A percentile compares a stretch with the other conserved stretches of the same genome.
Conservation (phyloP, 2,329 filamentous ascomycete genomes). For the Xylaria digitata region DNA sequence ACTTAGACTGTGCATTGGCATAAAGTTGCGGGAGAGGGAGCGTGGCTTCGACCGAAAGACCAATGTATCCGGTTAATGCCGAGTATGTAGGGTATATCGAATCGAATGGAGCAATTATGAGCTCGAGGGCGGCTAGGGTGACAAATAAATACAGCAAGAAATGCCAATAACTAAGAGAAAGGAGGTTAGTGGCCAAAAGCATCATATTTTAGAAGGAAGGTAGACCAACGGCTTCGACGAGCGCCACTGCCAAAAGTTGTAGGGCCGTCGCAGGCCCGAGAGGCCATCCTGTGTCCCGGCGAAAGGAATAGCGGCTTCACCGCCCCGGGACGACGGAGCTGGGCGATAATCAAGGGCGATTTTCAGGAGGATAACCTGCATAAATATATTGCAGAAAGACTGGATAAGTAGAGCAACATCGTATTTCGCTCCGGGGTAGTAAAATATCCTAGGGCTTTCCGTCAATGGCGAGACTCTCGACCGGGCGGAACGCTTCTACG, state of each 20-base stretch:
- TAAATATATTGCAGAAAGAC: slow-evolving; percentile 72
- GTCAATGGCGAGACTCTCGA: slow-evolving; percentile 24
- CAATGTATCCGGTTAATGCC: slow-evolving; percentile 75
- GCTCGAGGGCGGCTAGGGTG: slow-evolving; percentile 70
- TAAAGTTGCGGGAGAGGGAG: slow-evolving; percentile 83
- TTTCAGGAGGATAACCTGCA: slow-evolving; percentile 73
- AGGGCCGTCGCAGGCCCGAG: slow-evolving; percentile 67
- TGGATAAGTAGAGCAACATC: slow-evolving; percentile 73
- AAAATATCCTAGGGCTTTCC: slow-evolving; percentile 67
- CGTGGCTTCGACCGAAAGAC: slow-evolving; percentile 82
- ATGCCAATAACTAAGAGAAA: slow-evolving; percentile 74
- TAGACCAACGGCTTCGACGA: slow-evolving; percentile 71
- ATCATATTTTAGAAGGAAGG: not conserved
- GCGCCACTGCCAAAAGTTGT: slow-evolving; percentile 86
- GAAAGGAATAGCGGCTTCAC: slow-evolving; percentile 72
- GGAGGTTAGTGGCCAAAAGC: slow-evolving; percentile 42
- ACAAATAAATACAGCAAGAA: slow-evolving; percentile 77
- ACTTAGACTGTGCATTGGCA: slow-evolving; percentile 73
- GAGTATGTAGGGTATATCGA: slow-evolving; percentile 74
- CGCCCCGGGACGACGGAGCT: slow-evolving; percentile 67
- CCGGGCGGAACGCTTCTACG: not conserved
- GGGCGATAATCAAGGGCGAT: slow-evolving; percentile 76
- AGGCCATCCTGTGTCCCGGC: slow-evolving; percentile 60
- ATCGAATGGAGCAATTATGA: slow-evolving; percentile 71
- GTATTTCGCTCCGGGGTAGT: slow-evolving; percentile 75